Percentiles rank a stretch among this genome's conserved stretches.
These are phyloP conservation scores for Calonectria ilicicola DNA, from an alignment of 2,329 filamentous ascomycete species.

Conservation along the genomic window DNA sequence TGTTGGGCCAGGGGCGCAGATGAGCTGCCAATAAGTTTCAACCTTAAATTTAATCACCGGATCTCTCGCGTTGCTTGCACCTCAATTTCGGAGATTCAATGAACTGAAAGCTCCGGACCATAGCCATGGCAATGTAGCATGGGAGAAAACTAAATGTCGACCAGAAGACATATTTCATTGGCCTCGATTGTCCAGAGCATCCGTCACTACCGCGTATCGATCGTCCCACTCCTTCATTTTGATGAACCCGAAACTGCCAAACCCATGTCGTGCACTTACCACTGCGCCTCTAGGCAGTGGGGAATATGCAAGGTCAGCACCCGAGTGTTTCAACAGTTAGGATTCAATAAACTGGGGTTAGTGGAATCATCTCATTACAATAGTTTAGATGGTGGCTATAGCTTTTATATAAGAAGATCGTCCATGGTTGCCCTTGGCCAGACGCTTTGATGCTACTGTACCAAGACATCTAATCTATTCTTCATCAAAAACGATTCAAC, in stretches of 20 bases:
- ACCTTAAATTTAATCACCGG: background rate
- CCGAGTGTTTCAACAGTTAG: background rate
- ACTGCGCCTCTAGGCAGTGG: constrained; percentile 2
- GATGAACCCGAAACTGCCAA: background rate
- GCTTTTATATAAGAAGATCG: background rate
- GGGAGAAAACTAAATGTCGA: background rate
- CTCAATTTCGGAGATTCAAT: background rate
- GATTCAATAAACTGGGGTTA: background rate
- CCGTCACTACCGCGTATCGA: background rate
- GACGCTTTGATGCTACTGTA: background rate
- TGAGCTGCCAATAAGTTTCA: background rate
- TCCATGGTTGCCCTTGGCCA: background rate
- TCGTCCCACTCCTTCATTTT: background rate
- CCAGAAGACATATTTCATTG: background rate
- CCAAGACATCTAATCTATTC: background rate
- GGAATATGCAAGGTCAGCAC: constrained; percentile 7
- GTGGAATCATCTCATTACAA: background rate
- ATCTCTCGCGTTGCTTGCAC: background rate
- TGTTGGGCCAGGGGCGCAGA: background rate
- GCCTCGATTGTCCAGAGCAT: background rate
- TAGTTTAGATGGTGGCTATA: background rate
- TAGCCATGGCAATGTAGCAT: background rate
- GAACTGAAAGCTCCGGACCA: background rate
- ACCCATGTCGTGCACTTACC: background rate
- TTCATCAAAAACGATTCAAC: background rate